Percentiles rank a stretch among this genome's conserved stretches.
phyloP scores from a whole-genome alignment of 768 basidiomycete genomes.

The Pholiota molesta region DNA sequence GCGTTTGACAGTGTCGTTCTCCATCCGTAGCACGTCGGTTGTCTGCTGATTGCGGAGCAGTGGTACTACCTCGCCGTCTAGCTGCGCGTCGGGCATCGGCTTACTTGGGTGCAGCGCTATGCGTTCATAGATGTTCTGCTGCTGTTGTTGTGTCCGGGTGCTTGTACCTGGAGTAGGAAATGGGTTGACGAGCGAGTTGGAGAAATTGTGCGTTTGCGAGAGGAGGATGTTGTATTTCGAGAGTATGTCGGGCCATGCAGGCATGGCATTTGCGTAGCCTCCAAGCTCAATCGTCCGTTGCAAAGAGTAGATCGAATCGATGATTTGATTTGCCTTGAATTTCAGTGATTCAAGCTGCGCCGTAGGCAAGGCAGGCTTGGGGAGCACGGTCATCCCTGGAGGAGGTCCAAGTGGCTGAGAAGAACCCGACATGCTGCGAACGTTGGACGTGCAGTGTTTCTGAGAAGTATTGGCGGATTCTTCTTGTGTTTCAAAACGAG shows the following conservation, averaged over 20 bases:
- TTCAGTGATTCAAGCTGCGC: slow-evolving; percentile 76
- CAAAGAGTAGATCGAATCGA: slow-evolving; percentile 72
- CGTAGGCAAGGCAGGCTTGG: slow-evolving; percentile 49
- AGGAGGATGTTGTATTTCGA: slow-evolving; percentile 86
- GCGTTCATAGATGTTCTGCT: slow-evolving; percentile 56
- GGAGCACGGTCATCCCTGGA: slow-evolving; percentile 14
- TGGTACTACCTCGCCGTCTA: slow-evolving; percentile 75
- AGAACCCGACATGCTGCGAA: neutral
- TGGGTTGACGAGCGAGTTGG: slow-evolving; percentile 56
- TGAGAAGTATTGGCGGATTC: too few relatives aligned
- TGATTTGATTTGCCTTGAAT: slow-evolving; percentile 78
- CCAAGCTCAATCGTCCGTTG: slow-evolving; percentile 65
- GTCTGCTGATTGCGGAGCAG: slow-evolving; percentile 82
- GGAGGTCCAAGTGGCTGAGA: slow-evolving; percentile 11
- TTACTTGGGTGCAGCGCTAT: slow-evolving; percentile 69
- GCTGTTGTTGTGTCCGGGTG: slow-evolving; percentile 15
- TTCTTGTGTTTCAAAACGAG: too few relatives aligned
- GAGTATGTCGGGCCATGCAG: slow-evolving; percentile 84
- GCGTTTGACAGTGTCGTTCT: slow-evolving; percentile 72
- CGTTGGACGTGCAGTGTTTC: too few relatives aligned
- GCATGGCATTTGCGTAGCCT: slow-evolving; percentile 62
- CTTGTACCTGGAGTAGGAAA: slow-evolving; percentile 27
- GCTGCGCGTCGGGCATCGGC: slow-evolving; percentile 61
- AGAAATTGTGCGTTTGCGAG: slow-evolving; percentile 81
- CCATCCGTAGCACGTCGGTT: slow-evolving; percentile 69